Percentiles rank a stretch among this genome's conserved stretches.
Evolutionary conservation across 352 stramenopile genomes (phyloP).

Genomic region (Phytopythium chamaehyphon): DNA sequence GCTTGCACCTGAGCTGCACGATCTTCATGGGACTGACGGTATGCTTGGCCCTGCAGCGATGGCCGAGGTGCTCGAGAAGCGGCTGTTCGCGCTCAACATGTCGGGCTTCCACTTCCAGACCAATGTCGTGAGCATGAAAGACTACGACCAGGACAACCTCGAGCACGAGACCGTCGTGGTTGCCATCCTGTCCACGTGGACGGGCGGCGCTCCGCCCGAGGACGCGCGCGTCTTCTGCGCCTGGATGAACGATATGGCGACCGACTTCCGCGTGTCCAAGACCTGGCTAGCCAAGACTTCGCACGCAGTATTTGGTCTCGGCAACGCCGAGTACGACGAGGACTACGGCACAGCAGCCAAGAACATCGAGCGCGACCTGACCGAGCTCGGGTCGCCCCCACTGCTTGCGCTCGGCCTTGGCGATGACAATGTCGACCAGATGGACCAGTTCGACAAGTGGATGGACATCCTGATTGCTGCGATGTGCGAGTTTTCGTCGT

Average conservation of each 20-base stretch:
- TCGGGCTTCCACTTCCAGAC: slow-evolving; percentile 79
- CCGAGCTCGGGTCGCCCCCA: slow-evolving; percentile 50
- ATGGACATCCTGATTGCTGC: slow-evolving; percentile 71
- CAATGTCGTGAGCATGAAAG: slow-evolving; percentile 83
- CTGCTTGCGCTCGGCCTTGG: slow-evolving; percentile 62
- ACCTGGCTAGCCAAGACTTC: slow-evolving; percentile 63
- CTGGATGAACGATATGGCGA: slow-evolving; percentile 86
- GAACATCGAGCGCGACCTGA: slow-evolving; percentile 58
- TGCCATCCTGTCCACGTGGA: slow-evolving; percentile 85
- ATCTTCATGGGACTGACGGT: slow-evolving; percentile 1
- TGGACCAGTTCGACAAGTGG: slow-evolving; percentile 79
- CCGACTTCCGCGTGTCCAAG: slow-evolving; percentile 88
- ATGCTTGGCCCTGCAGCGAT: slow-evolving; percentile 28
- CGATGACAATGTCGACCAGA: slow-evolving; percentile 84
- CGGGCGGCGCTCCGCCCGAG: slow-evolving; percentile 66
- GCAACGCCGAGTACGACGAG: slow-evolving; percentile 88
- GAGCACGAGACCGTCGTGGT: slow-evolving; percentile 85
- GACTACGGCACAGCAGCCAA: slow-evolving; percentile 81
- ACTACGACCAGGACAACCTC: slow-evolving; percentile 88
- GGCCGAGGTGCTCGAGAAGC: slow-evolving; percentile 70
- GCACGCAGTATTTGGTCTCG: slow-evolving; percentile 84
- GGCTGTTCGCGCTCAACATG: slow-evolving; percentile 77
- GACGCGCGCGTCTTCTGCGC: slow-evolving; percentile 76
- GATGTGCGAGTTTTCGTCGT: slow-evolving; percentile 73
- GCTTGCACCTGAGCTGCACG: not conserved